Base-by-base conservation (phyloP, 2,329 filamentous ascomycete genomes). In the Alternaria sp. region DNA sequence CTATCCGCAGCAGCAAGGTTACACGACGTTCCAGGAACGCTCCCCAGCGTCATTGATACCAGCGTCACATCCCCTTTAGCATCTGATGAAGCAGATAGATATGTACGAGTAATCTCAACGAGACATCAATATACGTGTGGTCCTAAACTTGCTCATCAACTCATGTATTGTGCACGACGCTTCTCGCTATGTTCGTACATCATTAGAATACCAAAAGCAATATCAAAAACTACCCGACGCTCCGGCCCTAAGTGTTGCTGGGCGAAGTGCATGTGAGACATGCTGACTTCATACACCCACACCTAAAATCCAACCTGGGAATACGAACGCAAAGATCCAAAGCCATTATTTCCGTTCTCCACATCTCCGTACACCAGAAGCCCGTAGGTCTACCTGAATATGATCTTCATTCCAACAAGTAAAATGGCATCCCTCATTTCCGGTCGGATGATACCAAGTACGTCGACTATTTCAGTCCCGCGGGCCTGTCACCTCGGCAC, bases 401-500 rank as follows among this genome's bases (percentile, higher is more conserved):
- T 20, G 36, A 20, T 43, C 22, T 32, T 43, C 27, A 28, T 25
- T n/a, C 16, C 27, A 27, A 12, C 48, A 60, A n/a, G 50, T 12
- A 30, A 34, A 20, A 25, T 12, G 34, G 40, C 12, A n/a, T 52
- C 44, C 16, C 44, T 30, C 25, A 18, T 30, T 38, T 12, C 38
- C 20, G 27, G 1, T 22, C 52, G 38, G 27, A 20, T 52, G 6
- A 44, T 25, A 9, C 38, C 11, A 32, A 34, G 11, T 44, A 44
- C 41, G 30, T 46, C 34, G 22, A 36, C 9, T 9, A 16, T 27
- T 46, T 62, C 56, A 71, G 38, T 73, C 67, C 44, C 52, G 41
- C 30, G 66, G 62, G 27, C 67, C 68, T 10, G 65, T 74, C 27
- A 75, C 73, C 63, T 80, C 78, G 18, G 76, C 77, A 9, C 78